phyloP scores from a whole-genome alignment of 306 rosid species.

The Vicia sativa region DNA sequence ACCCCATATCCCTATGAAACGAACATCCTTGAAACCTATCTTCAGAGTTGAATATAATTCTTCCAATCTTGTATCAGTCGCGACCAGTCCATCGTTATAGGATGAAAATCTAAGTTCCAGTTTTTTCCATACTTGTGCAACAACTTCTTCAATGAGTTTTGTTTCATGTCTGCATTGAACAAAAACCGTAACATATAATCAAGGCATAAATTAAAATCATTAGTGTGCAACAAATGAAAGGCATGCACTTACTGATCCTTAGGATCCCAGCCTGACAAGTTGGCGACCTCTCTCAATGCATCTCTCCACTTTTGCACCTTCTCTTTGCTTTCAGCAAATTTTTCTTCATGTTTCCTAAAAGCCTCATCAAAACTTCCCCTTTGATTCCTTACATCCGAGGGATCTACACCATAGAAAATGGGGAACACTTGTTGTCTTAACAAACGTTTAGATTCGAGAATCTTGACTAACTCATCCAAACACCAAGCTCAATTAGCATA shows the following conservation, averaged over 20 bases:
- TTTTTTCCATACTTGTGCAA: conserved; percentile 22
- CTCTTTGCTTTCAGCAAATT: neutral
- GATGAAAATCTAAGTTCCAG: conserved; percentile 23
- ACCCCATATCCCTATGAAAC: conserved; percentile 39
- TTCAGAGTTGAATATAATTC: conserved; percentile 4
- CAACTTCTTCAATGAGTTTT: conserved; percentile 27
- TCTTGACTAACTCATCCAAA: conserved; percentile 38
- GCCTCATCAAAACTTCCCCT: conserved; percentile 34
- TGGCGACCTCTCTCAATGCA: conserved; percentile 26
- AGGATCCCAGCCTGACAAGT: conserved; percentile 31
- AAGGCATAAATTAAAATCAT: neutral
- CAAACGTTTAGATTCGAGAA: conserved; percentile 16
- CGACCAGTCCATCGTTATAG: conserved; percentile 26
- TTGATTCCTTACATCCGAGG: conserved; percentile 29
- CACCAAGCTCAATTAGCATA: conserved; percentile 38
- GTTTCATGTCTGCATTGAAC: conserved; percentile 26
- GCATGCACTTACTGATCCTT: conserved; percentile 18
- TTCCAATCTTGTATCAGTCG: conserved; percentile 5
- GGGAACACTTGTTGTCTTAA: conserved; percentile 13
- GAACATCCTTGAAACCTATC: conserved; percentile 10
- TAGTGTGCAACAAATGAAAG: neutral
- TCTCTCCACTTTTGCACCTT: conserved; percentile 31
- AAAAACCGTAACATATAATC: neutral
- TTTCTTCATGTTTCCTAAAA: conserved; percentile 18
- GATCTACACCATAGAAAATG: conserved; percentile 30